Percentiles rank a stretch among this genome's conserved stretches.
phyloP scores from a whole-genome alignment of 2,329 filamentous ascomycete genomes.

The Hysterium pulicare region DNA sequence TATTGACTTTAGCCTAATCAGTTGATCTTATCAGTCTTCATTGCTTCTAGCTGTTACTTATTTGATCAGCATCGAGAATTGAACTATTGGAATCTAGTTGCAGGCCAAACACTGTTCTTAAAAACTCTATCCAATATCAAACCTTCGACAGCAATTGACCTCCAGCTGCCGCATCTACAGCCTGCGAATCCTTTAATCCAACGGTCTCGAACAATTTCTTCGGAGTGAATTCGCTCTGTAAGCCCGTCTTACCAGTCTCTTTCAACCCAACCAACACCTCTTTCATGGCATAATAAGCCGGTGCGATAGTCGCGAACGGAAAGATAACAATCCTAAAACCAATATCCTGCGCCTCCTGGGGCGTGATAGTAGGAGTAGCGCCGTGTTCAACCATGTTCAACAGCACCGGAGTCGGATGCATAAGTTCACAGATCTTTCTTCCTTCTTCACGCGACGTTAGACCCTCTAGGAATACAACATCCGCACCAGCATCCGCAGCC shows the following conservation, averaged over 20 bases:
- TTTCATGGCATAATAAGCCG: constrained; percentile 31
- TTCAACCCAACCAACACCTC: constrained; percentile 28
- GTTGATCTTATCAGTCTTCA: too few species aligned
- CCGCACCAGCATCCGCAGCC: too few species aligned
- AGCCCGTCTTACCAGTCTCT: constrained; percentile 18
- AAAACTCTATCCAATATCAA: background rate
- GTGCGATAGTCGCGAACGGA: constrained; percentile 36
- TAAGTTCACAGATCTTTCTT: constrained; percentile 42
- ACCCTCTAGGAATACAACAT: constrained; percentile 60
- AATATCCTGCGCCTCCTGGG: constrained; percentile 52
- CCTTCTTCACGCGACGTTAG: constrained; percentile 52
- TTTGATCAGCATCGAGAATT: background rate
- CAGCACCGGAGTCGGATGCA: constrained; percentile 51
- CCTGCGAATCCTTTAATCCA: background rate
- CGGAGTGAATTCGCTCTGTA: background rate
- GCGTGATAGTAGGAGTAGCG: constrained; percentile 52
- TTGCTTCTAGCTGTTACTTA: background rate
- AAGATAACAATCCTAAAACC: constrained; percentile 61
- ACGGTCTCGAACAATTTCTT: constrained; percentile 3
- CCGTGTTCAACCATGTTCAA: constrained; percentile 59
- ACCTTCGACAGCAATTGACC: background rate
- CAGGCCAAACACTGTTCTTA: too few species aligned
- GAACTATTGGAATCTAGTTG: too few species aligned
- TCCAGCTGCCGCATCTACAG: background rate
- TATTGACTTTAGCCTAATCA: too few species aligned